Percentiles rank a stretch among this genome's conserved stretches.
Conservation (phyloP, 1,284 basidiomycete species). For the Rhodotorula sp. region DNA sequence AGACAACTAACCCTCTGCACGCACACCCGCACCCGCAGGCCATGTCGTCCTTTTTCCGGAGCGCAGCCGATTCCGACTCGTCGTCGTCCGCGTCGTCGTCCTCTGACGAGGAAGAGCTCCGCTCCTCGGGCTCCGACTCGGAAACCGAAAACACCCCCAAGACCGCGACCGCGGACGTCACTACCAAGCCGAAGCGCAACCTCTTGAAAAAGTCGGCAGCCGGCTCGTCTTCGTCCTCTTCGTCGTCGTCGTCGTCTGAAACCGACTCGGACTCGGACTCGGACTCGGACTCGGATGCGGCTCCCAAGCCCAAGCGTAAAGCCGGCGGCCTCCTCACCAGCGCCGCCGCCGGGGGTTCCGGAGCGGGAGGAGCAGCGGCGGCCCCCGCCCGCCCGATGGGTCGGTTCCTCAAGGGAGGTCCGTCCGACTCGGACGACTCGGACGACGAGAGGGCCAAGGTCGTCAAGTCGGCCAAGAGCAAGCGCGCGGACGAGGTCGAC, state of each 20-base stretch:
- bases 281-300: slow-evolving; percentile 49
- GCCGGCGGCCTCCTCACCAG: background rate
- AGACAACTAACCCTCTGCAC: background rate
- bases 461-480: slow-evolving; percentile 82
- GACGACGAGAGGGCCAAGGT: slow-evolving; percentile 70
- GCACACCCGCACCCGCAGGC: slow-evolving; percentile 43
- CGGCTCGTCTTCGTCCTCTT: slow-evolving; percentile 55
- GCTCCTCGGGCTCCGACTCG: slow-evolving; percentile 67
- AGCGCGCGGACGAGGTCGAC: slow-evolving; percentile 83
- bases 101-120: slow-evolving; percentile 71
- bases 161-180: slow-evolving; percentile 53
- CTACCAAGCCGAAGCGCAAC: slow-evolving; percentile 62
- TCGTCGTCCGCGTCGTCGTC: slow-evolving; percentile 56
- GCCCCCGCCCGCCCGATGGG: slow-evolving; percentile 52
- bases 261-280: slow-evolving; percentile 51
- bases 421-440: slow-evolving; percentile 53
- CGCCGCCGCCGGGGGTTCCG: background rate
- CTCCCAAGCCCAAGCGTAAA: slow-evolving; percentile 43
- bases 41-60: slow-evolving; percentile 83
- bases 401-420: slow-evolving; percentile 55
- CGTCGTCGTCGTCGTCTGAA: slow-evolving; percentile 51
- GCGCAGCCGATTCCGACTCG: slow-evolving; percentile 74
- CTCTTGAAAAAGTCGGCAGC: slow-evolving; percentile 54
- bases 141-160: slow-evolving; percentile 56
- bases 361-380: slow-evolving; percentile 31